Conservation (phyloP, 176 grass and related monocot genomes). For the Juncus inflexus region DNA sequence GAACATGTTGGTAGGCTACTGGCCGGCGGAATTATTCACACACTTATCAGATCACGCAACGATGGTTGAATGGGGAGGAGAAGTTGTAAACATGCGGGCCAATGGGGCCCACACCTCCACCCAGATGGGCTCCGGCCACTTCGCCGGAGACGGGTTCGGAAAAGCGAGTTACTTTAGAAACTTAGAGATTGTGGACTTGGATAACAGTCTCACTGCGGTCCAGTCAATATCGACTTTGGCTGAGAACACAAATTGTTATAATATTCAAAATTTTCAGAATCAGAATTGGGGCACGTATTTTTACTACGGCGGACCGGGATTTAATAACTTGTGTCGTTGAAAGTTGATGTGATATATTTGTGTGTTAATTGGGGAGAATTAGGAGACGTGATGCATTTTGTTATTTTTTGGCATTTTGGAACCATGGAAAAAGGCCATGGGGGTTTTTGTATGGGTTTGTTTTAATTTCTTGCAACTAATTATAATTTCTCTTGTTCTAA, state of each 20-base stretch:
- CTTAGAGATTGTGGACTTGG: constrained; percentile 72
- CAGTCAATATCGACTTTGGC: constrained; percentile 52
- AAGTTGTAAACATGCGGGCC: constrained; percentile 67
- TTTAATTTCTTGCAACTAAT: constrained; percentile 19
- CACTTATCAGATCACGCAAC: constrained; percentile 80
- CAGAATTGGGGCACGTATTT: constrained; percentile 54
- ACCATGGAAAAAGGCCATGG: constrained; percentile 21
- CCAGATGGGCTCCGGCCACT: constrained; percentile 83
- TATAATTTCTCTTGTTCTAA: constrained; percentile 21
- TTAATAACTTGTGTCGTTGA: constrained; percentile 39
- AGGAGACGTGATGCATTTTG: constrained; percentile 5
- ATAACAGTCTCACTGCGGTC: constrained; percentile 71
- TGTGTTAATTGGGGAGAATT: background rate
- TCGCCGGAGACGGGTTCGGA: constrained; percentile 59
- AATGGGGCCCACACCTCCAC: constrained; percentile 67
- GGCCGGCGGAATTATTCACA: constrained; percentile 88
- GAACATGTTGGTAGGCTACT: constrained; percentile 71
- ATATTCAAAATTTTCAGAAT: constrained; percentile 55
- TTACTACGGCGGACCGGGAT: constrained; percentile 75
- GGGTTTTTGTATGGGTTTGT: constrained; percentile 25
- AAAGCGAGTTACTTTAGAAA: constrained; percentile 85
- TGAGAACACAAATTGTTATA: constrained; percentile 71
- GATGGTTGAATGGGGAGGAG: constrained; percentile 96
- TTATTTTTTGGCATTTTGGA: constrained; percentile 16
- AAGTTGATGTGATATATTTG: background rate